Percentiles rank a stretch among this genome's conserved stretches.
phyloP scores from a whole-genome alignment of 768 basidiomycete species.

The Termitomyces bulborhizus region DNA sequence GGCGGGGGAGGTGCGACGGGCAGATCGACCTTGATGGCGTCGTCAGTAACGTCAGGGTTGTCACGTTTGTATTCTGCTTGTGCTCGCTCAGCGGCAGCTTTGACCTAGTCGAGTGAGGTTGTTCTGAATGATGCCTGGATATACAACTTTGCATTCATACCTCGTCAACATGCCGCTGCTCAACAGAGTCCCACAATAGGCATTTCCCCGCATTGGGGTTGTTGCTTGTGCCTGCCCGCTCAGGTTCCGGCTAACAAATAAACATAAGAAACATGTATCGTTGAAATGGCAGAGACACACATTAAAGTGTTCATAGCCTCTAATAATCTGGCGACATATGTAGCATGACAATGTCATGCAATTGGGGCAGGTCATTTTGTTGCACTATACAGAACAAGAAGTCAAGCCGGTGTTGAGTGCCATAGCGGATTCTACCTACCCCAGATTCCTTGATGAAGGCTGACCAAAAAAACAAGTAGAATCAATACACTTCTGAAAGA shows the following conservation, averaged over 20 bases:
- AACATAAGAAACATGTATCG: slow-evolving; percentile 11
- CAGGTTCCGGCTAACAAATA: slow-evolving; percentile 1
- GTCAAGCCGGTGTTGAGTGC: not conserved
- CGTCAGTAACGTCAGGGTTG: slow-evolving; percentile 59
- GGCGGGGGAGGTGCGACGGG: slow-evolving; percentile 33
- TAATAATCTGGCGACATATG: slow-evolving; percentile 68
- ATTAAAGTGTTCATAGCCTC: slow-evolving; percentile 73
- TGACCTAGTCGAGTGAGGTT: slow-evolving; percentile 41
- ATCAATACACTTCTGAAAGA: not conserved
- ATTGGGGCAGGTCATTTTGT: slow-evolving; percentile 82
- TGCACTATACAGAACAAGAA: slow-evolving; percentile 52
- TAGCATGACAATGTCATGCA: slow-evolving; percentile 80
- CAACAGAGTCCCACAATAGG: slow-evolving; percentile 61
- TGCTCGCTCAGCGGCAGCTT: slow-evolving; percentile 59
- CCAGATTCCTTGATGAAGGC: slow-evolving; percentile 78
- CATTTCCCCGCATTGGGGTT: slow-evolving; percentile 39
- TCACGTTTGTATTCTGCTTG: slow-evolving; percentile 52
- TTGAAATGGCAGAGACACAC: slow-evolving; percentile 22
- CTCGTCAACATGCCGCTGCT: slow-evolving; percentile 61
- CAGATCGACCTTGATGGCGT: slow-evolving; percentile 59
- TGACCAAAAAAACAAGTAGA: slow-evolving; percentile 20
- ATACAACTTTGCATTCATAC: slow-evolving; percentile 24
- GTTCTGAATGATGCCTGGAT: not conserved
- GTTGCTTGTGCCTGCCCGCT: slow-evolving; percentile 17
- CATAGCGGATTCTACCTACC: slow-evolving; percentile 33